Base-by-base conservation (phyloP, 805 yeast species). In the Nakazawaea molendinolei region DNA sequence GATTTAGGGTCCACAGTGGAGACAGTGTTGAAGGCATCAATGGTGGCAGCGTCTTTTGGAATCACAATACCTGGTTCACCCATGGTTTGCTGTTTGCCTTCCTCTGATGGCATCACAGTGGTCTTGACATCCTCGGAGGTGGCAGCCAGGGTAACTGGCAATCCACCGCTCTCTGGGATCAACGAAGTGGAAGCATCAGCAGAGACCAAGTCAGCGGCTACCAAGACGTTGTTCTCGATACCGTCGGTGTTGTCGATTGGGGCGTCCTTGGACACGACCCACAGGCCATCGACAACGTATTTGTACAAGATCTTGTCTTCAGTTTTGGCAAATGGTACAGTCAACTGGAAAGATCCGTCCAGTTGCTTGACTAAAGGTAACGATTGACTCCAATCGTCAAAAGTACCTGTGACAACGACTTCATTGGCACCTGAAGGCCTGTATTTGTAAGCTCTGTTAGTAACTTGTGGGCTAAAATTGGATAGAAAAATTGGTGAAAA, bases 41-140 rank as follows among this genome's bases (percentile, higher is more conserved):
- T 71, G 8, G 72, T 64, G 23, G 64, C 67, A 23, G 79, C 67
- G 50, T 78, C 69, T 27, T 58, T 47, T 34, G 85, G 85, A 41
- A 79, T 51, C 22, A 60, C 65, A 41, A 79, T 67, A 24, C 90
- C 92, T 20, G 92, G 86, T 50, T 82, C 89, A 33, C 86, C 83
- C 38, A 69, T 48, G 7, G 68, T 55, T 40, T 61, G 60, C 33
- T 67, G 67, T 33, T 57, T 37, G 18, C 63, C 67, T 44, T 68
- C 74, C 13, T 48, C 23, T 4, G 67, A 52, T 30, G 78, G 76
- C 56, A 70, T 38, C 16, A 71, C 76, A 9, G 74, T 65, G 33
- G 70, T 51, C 21, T 28, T 28, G 12, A 30, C 19, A 9, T 29
- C 30, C 12, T 25, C 28, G 48, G 50, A 22, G 48, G 30, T 29